Evolutionary conservation across 2,329 filamentous ascomycete species (phyloP).

Genomic region (Phialemoniopsis sp.): DNA sequence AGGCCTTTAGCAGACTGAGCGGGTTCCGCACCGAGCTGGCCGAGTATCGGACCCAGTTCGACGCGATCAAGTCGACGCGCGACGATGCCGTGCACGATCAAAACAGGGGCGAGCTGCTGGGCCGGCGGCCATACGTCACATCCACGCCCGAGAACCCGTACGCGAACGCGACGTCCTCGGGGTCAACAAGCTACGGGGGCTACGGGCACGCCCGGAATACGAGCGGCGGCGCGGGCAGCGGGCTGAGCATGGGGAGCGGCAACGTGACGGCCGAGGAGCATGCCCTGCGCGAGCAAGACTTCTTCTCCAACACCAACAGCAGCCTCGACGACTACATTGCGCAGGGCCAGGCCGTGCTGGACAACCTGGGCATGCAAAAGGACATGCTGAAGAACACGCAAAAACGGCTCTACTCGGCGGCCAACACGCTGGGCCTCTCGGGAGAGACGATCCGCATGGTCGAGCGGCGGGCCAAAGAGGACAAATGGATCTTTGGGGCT

Average conservation of each 20-base stretch:
- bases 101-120: conserved; percentile 78
- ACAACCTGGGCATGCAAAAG: conserved; percentile 82
- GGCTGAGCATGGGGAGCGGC: conserved; percentile 43
- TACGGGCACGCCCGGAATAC: conserved; percentile 33
- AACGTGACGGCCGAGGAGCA: conserved; percentile 73
- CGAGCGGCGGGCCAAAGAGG: conserved; percentile 83
- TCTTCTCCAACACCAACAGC: conserved; percentile 75
- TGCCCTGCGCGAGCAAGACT: conserved; percentile 83
- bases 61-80: conserved; percentile 68
- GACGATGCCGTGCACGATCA: conserved; percentile 66
- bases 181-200: conserved; percentile 14
- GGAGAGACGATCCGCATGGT: conserved; percentile 98
- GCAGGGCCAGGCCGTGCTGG: conserved; percentile 82
- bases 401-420: conserved; percentile 83
- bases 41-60: conserved; percentile 75
- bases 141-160: conserved; percentile 88
- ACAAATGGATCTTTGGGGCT: conserved; percentile 96
- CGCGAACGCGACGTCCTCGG: conserved; percentile 45
- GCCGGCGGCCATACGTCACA: conserved; percentile 78
- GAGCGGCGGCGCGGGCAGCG: conserved; percentile 26
- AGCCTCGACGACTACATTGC: conserved; percentile 94
- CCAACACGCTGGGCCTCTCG: conserved; percentile 88
- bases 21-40: conserved; percentile 80
- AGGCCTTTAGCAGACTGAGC: conserved; percentile 79
- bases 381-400: conserved; percentile 96